Conservation (phyloP, 495 filamentous ascomycete genomes). For the Talaromyces proteolyticus region DNA sequence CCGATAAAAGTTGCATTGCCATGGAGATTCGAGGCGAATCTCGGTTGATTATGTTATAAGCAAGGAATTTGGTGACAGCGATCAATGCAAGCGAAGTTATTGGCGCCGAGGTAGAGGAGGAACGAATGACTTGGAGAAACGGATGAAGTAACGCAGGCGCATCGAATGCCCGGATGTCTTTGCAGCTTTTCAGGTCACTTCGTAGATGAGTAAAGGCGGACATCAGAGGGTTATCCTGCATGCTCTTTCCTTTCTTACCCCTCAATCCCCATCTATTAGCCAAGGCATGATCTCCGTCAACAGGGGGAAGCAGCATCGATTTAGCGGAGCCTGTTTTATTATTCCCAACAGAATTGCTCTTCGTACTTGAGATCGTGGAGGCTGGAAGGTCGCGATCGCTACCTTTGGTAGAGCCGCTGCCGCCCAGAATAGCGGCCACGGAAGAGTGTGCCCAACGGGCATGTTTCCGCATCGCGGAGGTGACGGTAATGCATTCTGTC, state of each 20-base stretch:
- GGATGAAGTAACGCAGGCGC: constrained; percentile 86
- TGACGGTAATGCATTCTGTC: constrained; percentile 98
- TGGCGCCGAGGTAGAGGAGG: constrained; percentile 90
- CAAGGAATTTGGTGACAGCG: constrained; percentile 95
- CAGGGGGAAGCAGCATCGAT: constrained; percentile 6
- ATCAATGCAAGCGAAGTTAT: constrained; percentile 93
- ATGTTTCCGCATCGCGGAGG: constrained; percentile 97
- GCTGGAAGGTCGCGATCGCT: constrained; percentile 29
- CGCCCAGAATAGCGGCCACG: constrained; percentile 91
- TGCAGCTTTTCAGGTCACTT: constrained; percentile 84
- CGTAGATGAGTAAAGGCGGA: constrained; percentile 87
- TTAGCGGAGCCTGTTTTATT: neutral
- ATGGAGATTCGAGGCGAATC: constrained; percentile 78
- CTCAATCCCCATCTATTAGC: constrained; percentile 79
- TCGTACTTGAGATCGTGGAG: constrained; percentile 31
- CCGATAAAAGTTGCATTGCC: constrained; percentile 91
- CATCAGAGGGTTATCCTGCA: constrained; percentile 97
- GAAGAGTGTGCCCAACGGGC: constrained; percentile 94
- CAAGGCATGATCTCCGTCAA: constrained; percentile 46
- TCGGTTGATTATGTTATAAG: constrained; percentile 82
- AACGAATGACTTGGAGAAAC: constrained; percentile 95
- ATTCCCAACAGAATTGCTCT: constrained; percentile 16
- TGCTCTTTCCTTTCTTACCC: constrained; percentile 95
- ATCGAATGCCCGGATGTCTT: constrained; percentile 88
- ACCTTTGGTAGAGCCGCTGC: constrained; percentile 51